Conservation (phyloP, 1,284 basidiomycete species). For the Cryptococcus maquisensis region DNA sequence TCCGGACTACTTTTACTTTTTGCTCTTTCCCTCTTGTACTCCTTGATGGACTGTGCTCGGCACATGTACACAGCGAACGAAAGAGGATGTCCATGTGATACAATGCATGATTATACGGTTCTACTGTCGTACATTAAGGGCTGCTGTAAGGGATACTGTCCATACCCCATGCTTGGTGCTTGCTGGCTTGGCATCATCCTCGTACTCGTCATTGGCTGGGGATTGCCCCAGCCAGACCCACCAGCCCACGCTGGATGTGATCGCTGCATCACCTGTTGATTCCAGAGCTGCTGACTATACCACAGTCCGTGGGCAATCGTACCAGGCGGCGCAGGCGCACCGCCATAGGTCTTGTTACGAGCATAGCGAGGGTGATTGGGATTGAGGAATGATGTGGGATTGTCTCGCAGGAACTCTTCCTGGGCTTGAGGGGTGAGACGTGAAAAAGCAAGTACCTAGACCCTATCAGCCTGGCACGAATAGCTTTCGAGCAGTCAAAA, state of each 20-base stretch:
- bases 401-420: slow-evolving; percentile 34
- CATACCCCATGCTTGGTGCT: no score
- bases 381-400: slow-evolving; percentile 36
- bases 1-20: slow-evolving; percentile 23
- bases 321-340: slow-evolving; percentile 20
- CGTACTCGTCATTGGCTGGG: background rate
- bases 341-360: background rate
- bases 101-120: no score
- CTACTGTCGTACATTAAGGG: no score
- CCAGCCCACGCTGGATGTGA: background rate
- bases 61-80: no score
- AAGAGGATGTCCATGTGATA: no score
- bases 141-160: no score
- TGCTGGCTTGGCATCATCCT: no score
- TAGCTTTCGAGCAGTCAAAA: background rate
- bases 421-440: slow-evolving; percentile 34
- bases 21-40: no score
- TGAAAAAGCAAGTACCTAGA: slow-evolving; percentile 35
- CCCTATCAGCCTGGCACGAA: background rate
- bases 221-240: background rate
- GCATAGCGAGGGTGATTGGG: slow-evolving; percentile 14
- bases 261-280: slow-evolving; percentile 8
- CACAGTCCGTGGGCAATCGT: slow-evolving; percentile 23
- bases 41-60: no score
- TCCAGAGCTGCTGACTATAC: slow-evolving; percentile 23